Percentiles rank a stretch among this genome's conserved stretches.
Conservation (phyloP, 1,139 yeast species). For the Kodamaea arcana region DNA sequence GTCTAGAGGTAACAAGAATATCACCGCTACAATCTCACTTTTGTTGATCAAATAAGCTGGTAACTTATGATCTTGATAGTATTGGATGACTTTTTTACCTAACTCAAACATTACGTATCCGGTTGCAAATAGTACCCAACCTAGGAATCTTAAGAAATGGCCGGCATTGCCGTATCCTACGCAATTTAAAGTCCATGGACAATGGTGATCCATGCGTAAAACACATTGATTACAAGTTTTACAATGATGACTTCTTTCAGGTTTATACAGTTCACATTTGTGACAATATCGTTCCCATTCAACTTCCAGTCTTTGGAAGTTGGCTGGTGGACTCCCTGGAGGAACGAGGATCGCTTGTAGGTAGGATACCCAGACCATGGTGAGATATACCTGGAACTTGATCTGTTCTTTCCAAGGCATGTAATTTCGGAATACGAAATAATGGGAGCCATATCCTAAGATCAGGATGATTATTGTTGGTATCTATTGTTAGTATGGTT, state of each 20-base stretch:
- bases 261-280: slow-evolving; percentile 64
- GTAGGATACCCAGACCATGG: slow-evolving; percentile 71
- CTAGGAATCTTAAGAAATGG: slow-evolving; percentile 74
- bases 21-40: slow-evolving; percentile 51
- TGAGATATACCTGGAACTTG: slow-evolving; percentile 45
- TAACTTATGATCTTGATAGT: slow-evolving; percentile 51
- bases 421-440: slow-evolving; percentile 48
- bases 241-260: slow-evolving; percentile 80
- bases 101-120: slow-evolving; percentile 45
- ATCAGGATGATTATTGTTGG: slow-evolving; percentile 60
- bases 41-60: slow-evolving; percentile 59
- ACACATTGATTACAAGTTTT: slow-evolving; percentile 60
- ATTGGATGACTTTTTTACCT: slow-evolving; percentile 33
- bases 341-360: slow-evolving; percentile 49
- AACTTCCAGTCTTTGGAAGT: slow-evolving; percentile 29
- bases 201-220: slow-evolving; percentile 79
- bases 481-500: slow-evolving; percentile 38
- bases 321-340: slow-evolving; percentile 57
- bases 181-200: slow-evolving; percentile 84
- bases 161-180: slow-evolving; percentile 79
- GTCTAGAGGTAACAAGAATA: slow-evolving; percentile 54
- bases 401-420: slow-evolving; percentile 38
- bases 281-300: slow-evolving; percentile 61
- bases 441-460: slow-evolving; percentile 65
- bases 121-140: slow-evolving; percentile 61